Conservation (phyloP, 2,329 filamentous ascomycete genomes). For the Aspergillus fumigatus region DNA sequence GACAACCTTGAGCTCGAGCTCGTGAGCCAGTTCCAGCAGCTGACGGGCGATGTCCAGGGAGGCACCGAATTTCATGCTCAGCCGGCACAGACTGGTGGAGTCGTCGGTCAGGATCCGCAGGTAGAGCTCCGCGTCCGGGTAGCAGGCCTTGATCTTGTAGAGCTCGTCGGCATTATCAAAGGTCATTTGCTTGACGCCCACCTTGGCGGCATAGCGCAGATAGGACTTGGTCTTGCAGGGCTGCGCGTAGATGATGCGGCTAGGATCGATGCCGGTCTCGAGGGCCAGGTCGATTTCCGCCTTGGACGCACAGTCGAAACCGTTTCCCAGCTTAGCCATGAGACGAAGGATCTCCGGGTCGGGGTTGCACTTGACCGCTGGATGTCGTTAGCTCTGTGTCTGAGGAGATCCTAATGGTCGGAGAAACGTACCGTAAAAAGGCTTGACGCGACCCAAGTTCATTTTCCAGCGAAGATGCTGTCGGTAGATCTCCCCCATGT, state of each 20-base stretch:
- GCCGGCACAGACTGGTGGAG: slow-evolving; percentile 84
- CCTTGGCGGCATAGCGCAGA: slow-evolving; percentile 78
- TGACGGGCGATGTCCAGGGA: slow-evolving; percentile 74
- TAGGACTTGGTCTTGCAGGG: slow-evolving; percentile 99
- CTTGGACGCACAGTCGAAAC: slow-evolving; percentile 98
- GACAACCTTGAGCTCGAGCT: slow-evolving; percentile 82
- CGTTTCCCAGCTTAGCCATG: slow-evolving; percentile 80
- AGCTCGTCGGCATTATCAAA: slow-evolving; percentile 98
- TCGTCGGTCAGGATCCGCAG: slow-evolving; percentile 96
- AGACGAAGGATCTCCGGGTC: slow-evolving; percentile 85
- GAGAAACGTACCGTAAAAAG: slow-evolving; percentile 77
- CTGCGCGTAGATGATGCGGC: slow-evolving; percentile 96
- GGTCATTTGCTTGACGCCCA: slow-evolving; percentile 95
- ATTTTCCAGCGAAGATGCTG: slow-evolving; percentile 98
- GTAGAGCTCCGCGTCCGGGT: slow-evolving; percentile 82
- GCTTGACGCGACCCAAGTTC: slow-evolving; percentile 86
- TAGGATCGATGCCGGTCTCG: slow-evolving; percentile 73
- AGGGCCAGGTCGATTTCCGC: slow-evolving; percentile 92
- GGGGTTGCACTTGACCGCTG: slow-evolving; percentile 98
- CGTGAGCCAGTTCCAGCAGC: slow-evolving; percentile 73
- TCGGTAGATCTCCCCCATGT: slow-evolving; percentile 96
- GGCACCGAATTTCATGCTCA: slow-evolving; percentile 97
- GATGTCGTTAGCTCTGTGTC: background rate
- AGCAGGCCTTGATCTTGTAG: slow-evolving; percentile 93
- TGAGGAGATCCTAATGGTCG: too few relatives aligned